These are phyloP conservation scores for Gracilaria vermiculophylla DNA, from an alignment of 23 red algal genomes.

Conservation along the genomic window DNA sequence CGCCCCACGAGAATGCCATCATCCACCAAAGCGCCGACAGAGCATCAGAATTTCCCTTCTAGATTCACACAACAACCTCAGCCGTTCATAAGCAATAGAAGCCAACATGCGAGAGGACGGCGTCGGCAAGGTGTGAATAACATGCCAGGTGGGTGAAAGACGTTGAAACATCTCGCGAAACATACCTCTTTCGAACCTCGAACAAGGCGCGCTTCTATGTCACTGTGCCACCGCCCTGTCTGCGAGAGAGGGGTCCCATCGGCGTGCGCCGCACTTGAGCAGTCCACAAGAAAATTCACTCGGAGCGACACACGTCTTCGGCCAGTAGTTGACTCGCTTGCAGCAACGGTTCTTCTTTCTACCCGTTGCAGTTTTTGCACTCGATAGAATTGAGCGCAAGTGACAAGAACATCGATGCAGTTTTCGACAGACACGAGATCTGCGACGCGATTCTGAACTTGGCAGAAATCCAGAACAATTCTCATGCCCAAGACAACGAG, in stretches of 20 bases:
- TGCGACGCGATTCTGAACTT: not conserved
- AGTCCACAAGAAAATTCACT: too few relatives aligned
- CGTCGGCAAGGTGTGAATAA: not conserved
- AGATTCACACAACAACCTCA: not conserved
- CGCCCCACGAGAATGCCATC: constrained; percentile 1
- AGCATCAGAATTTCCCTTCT: not conserved
- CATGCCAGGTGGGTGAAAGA: too few relatives aligned
- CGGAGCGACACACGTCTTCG: too few relatives aligned
- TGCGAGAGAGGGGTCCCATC: too few relatives aligned
- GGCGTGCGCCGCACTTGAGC: too few relatives aligned
- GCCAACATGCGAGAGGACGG: not conserved
- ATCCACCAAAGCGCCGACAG: not conserved
- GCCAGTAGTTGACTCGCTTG: too few relatives aligned
- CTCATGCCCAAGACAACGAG: constrained; percentile 17
- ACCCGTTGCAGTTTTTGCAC: too few relatives aligned
- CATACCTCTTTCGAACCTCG: too few relatives aligned
- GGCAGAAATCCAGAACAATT: constrained; percentile 44
- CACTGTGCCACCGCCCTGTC: too few relatives aligned
- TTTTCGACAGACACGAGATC: constrained; percentile 35
- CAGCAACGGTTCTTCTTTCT: too few relatives aligned
- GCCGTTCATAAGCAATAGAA: not conserved
- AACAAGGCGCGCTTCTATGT: too few relatives aligned
- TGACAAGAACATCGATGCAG: constrained; percentile 35
- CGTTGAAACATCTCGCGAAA: too few relatives aligned
- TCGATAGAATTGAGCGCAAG: constrained; percentile 41